Evolutionary conservation across 139 green algal species (phyloP).

Genomic region (Chlorella sorokiniana): DNA sequence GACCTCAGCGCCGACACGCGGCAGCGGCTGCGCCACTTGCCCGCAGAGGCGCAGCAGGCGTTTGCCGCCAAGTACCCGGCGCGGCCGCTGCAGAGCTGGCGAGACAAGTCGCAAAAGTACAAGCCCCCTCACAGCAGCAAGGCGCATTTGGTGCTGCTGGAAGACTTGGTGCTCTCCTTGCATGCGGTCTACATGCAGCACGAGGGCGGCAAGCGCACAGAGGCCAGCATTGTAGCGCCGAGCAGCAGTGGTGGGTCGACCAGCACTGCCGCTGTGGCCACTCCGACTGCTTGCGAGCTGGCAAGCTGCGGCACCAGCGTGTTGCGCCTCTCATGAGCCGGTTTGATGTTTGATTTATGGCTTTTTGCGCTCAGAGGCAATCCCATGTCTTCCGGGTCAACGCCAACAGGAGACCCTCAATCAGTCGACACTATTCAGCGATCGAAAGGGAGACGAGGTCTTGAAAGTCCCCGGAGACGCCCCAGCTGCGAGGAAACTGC

Average conservation of each 20-base stretch:
- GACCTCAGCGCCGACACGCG: conserved; percentile 57
- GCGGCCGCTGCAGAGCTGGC: conserved; percentile 41
- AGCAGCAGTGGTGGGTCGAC: not conserved
- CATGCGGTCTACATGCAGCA: not conserved
- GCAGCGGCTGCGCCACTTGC: conserved; percentile 50
- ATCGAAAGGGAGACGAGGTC: too few species aligned
- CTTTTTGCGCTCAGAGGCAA: too few species aligned
- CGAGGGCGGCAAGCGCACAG: not conserved
- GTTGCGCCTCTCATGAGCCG: too few species aligned
- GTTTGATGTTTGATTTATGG: too few species aligned
- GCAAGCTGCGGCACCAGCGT: conserved; percentile 5
- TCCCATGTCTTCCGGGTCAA: too few species aligned
- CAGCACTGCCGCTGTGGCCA: not conserved
- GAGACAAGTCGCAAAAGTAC: conserved; percentile 60
- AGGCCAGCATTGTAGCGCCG: not conserved
- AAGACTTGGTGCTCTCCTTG: conserved; percentile 44
- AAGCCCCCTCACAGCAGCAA: conserved; percentile 25
- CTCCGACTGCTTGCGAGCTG: not conserved
- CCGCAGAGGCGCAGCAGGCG: conserved; percentile 46
- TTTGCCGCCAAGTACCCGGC: conserved; percentile 57
- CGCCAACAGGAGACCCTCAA: too few species aligned
- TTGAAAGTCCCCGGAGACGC: too few species aligned
- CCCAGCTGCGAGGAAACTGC: too few species aligned
- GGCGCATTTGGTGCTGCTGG: conserved; percentile 42
- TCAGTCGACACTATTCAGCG: too few species aligned